A percentile compares a stretch with the other conserved stretches of the same genome.
phyloP scores from a whole-genome alignment of 805 yeast species.

The Barnettozyma pratensis region DNA sequence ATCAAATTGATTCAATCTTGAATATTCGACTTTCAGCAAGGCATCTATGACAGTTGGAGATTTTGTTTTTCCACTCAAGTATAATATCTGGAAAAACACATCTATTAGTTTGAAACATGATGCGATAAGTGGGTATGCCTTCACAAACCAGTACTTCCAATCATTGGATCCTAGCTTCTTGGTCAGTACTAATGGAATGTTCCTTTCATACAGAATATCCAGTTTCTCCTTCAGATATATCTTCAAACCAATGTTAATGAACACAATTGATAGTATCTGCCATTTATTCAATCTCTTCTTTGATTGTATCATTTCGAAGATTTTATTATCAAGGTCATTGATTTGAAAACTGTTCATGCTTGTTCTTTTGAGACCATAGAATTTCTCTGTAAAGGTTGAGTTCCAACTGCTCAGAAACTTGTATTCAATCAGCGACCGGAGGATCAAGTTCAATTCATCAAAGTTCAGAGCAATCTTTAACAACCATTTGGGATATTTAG shows the following conservation, averaged over 20 bases:
- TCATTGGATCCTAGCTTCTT: conserved; percentile 33
- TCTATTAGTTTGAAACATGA: conserved; percentile 42
- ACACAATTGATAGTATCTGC: conserved; percentile 52
- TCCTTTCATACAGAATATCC: conserved; percentile 55
- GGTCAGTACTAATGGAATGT: conserved; percentile 55
- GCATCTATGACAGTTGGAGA: conserved; percentile 60
- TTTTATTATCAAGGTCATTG: conserved; percentile 25
- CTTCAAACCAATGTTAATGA: conserved; percentile 60
- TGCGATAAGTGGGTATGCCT: conserved; percentile 56
- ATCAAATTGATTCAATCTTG: conserved; percentile 33
- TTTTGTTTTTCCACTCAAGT: conserved; percentile 59
- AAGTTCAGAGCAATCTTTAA: conserved; percentile 59
- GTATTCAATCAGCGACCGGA: conserved; percentile 66
- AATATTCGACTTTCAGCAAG: conserved; percentile 56
- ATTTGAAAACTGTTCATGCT: conserved; percentile 29
- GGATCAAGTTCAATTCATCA: conserved; percentile 65
- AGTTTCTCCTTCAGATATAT: conserved; percentile 61
- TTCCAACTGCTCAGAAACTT: conserved; percentile 69
- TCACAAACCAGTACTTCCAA: conserved; percentile 40
- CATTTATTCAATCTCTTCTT: conserved; percentile 44
- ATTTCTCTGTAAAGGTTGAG: conserved; percentile 84
- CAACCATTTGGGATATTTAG: conserved; percentile 65
- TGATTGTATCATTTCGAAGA: conserved; percentile 38
- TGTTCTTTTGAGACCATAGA: conserved; percentile 78
- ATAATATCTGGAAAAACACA: conserved; percentile 55